phyloP scores from a whole-genome alignment of 176 grass and related monocot species.

The Tillandsia leiboldiana region DNA sequence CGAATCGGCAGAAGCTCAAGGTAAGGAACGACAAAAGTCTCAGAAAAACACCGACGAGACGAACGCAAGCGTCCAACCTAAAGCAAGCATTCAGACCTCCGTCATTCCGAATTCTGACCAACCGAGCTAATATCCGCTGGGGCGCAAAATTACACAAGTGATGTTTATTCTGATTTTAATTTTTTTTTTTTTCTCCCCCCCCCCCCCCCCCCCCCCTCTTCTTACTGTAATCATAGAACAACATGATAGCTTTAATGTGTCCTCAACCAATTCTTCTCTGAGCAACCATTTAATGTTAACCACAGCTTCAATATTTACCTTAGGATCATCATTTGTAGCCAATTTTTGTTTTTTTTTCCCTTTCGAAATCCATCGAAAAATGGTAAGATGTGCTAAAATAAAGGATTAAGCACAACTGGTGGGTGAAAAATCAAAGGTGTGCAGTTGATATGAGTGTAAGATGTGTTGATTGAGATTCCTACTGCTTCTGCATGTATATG shows the following conservation, averaged over 20 bases:
- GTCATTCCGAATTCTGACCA: conserved; percentile 35
- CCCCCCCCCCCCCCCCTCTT: not conserved
- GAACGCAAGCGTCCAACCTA: conserved; percentile 25
- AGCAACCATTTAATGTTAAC: conserved; percentile 19
- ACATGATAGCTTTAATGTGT: conserved; percentile 5
- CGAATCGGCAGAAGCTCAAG: conserved; percentile 33
- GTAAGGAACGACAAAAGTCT: conserved; percentile 43
- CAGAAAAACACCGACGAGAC: conserved; percentile 32
- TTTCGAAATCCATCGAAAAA: too few species aligned
- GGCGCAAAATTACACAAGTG: not conserved
- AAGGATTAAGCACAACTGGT: too few species aligned
- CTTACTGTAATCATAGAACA: conserved; percentile 8
- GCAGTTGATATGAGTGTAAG: too few species aligned
- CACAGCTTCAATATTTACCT: not conserved
- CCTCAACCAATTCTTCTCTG: conserved; percentile 15
- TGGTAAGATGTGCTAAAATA: too few species aligned
- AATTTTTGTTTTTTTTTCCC: too few species aligned
- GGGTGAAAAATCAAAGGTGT: too few species aligned
- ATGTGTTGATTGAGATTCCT: too few species aligned
- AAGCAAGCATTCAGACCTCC: conserved; percentile 19
- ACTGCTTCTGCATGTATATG: too few species aligned
- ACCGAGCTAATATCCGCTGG: conserved; percentile 29
- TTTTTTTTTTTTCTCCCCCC: not conserved
- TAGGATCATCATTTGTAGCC: too few species aligned
- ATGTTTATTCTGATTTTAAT: conserved; percentile 17